Conservation (phyloP, 345 rosid genomes). For the Adansonia digitata region DNA sequence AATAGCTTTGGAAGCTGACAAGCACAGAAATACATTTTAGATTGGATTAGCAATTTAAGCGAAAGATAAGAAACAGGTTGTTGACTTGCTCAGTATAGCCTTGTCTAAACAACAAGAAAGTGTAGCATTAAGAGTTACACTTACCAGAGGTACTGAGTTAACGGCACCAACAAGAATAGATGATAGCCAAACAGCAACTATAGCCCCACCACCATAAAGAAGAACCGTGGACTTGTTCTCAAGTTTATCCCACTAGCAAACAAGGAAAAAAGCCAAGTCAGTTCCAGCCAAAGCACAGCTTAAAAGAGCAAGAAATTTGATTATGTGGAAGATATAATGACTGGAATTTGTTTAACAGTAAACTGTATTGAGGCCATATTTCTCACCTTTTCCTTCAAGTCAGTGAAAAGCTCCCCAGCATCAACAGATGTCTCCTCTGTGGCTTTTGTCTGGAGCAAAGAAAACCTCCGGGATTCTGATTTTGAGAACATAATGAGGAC, state of each 20-base stretch:
- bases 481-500: no score
- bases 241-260: conserved; percentile 79
- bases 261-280: conserved; percentile 9
- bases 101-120: no score
- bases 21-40: conserved; percentile 9
- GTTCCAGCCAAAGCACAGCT: background rate
- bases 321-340: no score
- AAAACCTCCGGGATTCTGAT: conserved; percentile 44
- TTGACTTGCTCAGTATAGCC: no score
- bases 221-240: conserved; percentile 92
- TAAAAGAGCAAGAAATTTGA: background rate
- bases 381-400: conserved; percentile 84
- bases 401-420: conserved; percentile 63
- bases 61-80: no score
- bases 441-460: conserved; percentile 54
- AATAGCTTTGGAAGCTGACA: conserved; percentile 85
- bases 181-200: conserved; percentile 90
- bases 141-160: conserved; percentile 95
- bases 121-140: no score
- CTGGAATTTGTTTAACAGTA: background rate
- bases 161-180: conserved; percentile 80
- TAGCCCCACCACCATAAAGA: conserved; percentile 90
- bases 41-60: background rate
- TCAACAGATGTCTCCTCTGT: conserved; percentile 63
- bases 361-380: no score